Conservation (phyloP, 352 stramenopile genomes). For the Globisporangium paddicum region DNA sequence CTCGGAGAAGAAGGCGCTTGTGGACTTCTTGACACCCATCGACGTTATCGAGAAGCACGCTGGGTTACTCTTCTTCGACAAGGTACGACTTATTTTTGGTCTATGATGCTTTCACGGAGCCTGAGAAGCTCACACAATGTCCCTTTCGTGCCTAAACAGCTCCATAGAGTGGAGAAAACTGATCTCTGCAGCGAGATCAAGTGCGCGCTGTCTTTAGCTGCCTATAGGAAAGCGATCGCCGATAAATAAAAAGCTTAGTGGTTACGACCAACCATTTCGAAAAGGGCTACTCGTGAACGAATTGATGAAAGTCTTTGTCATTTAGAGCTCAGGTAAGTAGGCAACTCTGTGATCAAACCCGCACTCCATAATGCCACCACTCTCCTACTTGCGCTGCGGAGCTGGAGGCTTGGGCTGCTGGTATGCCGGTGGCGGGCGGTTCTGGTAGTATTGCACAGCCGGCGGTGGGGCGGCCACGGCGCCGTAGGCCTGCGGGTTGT, state of each 20-base stretch:
- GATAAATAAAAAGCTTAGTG: slow-evolving; percentile 6
- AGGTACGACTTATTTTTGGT: slow-evolving; percentile 25
- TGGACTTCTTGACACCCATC: slow-evolving; percentile 87
- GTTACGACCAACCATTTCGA: background rate
- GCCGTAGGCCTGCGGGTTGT: slow-evolving; percentile 18
- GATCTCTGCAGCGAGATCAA: slow-evolving; percentile 68
- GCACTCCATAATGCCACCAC: background rate
- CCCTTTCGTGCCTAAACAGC: slow-evolving; percentile 17
- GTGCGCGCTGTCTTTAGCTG: slow-evolving; percentile 41
- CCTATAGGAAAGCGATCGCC: slow-evolving; percentile 33
- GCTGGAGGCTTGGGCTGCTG: slow-evolving; percentile 13
- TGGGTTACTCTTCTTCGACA: slow-evolving; percentile 93
- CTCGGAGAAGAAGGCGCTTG: slow-evolving; percentile 60
- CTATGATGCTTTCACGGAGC: background rate
- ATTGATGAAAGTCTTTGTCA: background rate
- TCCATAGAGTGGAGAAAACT: slow-evolving; percentile 36
- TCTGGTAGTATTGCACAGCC: slow-evolving; percentile 23
- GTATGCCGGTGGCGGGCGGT: slow-evolving; percentile 15
- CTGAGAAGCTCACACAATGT: background rate
- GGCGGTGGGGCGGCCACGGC: slow-evolving; percentile 4
- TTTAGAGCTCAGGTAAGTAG: background rate
- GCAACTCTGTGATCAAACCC: background rate
- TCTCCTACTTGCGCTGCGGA: slow-evolving; percentile 10
- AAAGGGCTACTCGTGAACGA: background rate
- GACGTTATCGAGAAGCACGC: slow-evolving; percentile 91